Conservation (phyloP, 306 rosid genomes). For the Vigna trinervia region DNA sequence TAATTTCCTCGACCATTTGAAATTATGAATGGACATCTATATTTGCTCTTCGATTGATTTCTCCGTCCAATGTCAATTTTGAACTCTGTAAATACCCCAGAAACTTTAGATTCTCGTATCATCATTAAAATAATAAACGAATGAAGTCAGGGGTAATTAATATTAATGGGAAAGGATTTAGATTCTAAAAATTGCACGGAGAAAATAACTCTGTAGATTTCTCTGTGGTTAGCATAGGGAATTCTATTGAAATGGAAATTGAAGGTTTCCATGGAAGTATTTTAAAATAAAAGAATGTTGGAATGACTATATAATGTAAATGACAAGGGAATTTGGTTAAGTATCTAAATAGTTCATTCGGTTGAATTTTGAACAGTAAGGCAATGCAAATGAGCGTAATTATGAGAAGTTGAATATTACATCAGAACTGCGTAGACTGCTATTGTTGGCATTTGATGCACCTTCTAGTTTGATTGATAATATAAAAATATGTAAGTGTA, state of each 20-base stretch:
- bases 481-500: not conserved
- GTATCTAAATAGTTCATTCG: not conserved
- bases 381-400: not conserved
- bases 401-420: not conserved
- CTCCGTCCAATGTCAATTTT: not conserved
- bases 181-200: not conserved
- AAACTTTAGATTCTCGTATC: constrained; percentile 14
- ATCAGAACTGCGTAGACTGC: not conserved
- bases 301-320: not conserved
- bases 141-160: not conserved
- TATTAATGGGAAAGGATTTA: constrained; percentile 5
- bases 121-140: not conserved
- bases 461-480: constrained; percentile 8
- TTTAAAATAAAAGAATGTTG: not conserved
- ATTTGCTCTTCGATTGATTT: constrained; percentile 5
- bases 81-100: not conserved
- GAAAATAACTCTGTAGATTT: not conserved
- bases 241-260: not conserved
- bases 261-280: not conserved
- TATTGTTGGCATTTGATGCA: constrained; percentile 17
- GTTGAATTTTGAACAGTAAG: not conserved
- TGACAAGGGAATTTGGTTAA: not conserved
- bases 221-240: not conserved
- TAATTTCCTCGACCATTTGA: not conserved
- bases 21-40: not conserved